Percentiles rank a stretch among this genome's conserved stretches.
phyloP scores from a whole-genome alignment of 768 basidiomycete genomes.

The Russula sp. region DNA sequence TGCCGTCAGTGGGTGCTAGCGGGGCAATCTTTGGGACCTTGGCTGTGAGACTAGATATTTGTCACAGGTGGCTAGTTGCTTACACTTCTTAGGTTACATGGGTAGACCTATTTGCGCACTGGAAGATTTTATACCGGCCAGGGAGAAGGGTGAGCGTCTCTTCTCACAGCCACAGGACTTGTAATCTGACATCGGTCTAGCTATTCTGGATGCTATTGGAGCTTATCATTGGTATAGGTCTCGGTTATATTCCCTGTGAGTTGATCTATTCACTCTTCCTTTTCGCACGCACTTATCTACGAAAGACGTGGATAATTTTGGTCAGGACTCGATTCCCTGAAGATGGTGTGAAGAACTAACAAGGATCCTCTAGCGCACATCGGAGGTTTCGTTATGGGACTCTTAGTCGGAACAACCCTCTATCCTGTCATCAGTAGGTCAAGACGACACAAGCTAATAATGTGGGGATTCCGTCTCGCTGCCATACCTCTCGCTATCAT shows the following conservation, averaged over 20 bases:
- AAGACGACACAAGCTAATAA: constrained; percentile 61
- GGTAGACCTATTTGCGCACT: constrained; percentile 89
- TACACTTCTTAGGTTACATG: constrained; percentile 52
- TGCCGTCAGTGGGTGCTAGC: constrained; percentile 86
- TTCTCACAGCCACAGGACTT: neutral
- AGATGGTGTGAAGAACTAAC: constrained; percentile 6
- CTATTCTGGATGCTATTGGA: constrained; percentile 82
- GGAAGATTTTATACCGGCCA: constrained; percentile 83
- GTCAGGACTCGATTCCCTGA: constrained; percentile 32
- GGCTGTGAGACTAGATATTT: constrained; percentile 42
- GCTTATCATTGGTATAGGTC: constrained; percentile 75
- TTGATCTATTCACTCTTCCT: neutral
- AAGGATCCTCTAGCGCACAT: constrained; percentile 59
- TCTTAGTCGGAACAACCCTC: constrained; percentile 76
- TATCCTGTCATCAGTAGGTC: constrained; percentile 87
- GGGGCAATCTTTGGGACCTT: constrained; percentile 90
- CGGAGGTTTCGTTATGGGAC: constrained; percentile 79
- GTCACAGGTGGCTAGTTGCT: constrained; percentile 5
- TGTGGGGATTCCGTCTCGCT: constrained; percentile 65
- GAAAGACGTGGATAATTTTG: constrained; percentile 85
- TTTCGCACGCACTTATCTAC: neutral
- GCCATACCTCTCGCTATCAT: constrained; percentile 73
- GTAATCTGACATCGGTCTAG: constrained; percentile 34
- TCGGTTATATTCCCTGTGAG: constrained; percentile 81
- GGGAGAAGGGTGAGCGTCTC: constrained; percentile 54